Conservation (phyloP, 768 basidiomycete species). For the Leccinellum rugosiceps region DNA sequence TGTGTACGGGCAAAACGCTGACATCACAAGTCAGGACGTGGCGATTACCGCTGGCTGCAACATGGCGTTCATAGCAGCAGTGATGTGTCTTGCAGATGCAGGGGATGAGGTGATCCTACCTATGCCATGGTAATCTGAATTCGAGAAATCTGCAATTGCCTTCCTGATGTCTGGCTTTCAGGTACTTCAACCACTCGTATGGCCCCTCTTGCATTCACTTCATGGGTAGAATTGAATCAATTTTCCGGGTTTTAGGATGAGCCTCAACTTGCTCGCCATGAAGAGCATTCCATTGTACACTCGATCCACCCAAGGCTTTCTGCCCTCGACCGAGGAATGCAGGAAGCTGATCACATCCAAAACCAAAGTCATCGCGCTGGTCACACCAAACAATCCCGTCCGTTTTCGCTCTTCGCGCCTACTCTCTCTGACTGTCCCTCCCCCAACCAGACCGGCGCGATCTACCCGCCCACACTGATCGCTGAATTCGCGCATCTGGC, state of each 20-base stretch:
- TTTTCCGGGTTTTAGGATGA: constrained; percentile 49
- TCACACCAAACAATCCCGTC: constrained; percentile 78
- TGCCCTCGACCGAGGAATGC: constrained; percentile 54
- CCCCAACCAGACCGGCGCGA: constrained; percentile 57
- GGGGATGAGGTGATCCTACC: constrained; percentile 74
- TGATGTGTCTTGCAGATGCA: constrained; percentile 63
- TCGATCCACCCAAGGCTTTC: constrained; percentile 49
- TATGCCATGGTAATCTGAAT: constrained; percentile 53
- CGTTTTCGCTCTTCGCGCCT: constrained; percentile 7
- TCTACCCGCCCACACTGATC: constrained; percentile 57
- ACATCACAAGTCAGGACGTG: constrained; percentile 55
- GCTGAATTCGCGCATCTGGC: constrained; percentile 61
- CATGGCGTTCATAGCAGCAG: constrained; percentile 60
- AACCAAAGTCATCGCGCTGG: constrained; percentile 69
- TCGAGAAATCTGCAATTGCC: not conserved
- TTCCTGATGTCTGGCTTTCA: constrained; percentile 14
- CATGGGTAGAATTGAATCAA: not conserved
- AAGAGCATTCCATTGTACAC: constrained; percentile 54
- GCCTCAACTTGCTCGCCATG: constrained; percentile 59
- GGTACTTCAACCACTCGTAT: constrained; percentile 69
- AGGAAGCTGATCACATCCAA: constrained; percentile 49
- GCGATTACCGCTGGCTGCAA: constrained; percentile 72
- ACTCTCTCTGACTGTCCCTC: not conserved
- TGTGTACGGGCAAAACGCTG: constrained; percentile 49
- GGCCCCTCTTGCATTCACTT: not conserved